phyloP scores from a whole-genome alignment of 345 rosid genomes.

The Hypericum perforatum region DNA sequence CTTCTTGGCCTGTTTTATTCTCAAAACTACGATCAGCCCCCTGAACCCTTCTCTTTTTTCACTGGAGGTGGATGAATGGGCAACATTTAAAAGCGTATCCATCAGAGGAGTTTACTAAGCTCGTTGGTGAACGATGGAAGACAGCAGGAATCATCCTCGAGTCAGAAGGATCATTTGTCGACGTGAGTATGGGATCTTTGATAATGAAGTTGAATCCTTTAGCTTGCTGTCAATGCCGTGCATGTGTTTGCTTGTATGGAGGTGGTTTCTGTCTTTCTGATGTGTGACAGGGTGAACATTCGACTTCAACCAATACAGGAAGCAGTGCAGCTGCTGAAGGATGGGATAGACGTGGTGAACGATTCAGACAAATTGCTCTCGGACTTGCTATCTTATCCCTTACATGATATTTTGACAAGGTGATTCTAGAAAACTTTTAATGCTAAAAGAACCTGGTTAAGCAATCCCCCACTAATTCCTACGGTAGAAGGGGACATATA shows the following conservation, averaged over 20 bases:
- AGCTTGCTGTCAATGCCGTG: neutral
- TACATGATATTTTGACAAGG: conserved; percentile 58
- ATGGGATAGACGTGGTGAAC: conserved; percentile 86
- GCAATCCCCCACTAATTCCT: no score
- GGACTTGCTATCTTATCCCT: conserved; percentile 77
- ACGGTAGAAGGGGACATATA: no score
- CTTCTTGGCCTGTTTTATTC: conserved; percentile 4
- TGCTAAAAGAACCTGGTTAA: no score
- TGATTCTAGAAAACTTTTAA: conserved; percentile 18
- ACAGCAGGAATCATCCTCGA: conserved; percentile 44
- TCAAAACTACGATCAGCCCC: conserved; percentile 4
- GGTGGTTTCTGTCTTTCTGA: no score
- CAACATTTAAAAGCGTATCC: conserved; percentile 71
- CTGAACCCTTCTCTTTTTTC: conserved; percentile 4
- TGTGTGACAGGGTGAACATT: neutral
- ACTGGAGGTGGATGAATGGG: conserved; percentile 94
- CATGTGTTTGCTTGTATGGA: no score
- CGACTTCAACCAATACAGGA: conserved; percentile 43
- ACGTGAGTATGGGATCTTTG: conserved; percentile 35
- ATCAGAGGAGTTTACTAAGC: conserved; percentile 42
- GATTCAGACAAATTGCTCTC: conserved; percentile 77
- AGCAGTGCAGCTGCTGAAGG: conserved; percentile 78
- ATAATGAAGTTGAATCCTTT: neutral
- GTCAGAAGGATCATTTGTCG: conserved; percentile 54
- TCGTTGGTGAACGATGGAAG: conserved; percentile 88